These are phyloP conservation scores for Talaromyces sp. DNA, from an alignment of 2,329 filamentous ascomycete genomes.

Conservation along the genomic window DNA sequence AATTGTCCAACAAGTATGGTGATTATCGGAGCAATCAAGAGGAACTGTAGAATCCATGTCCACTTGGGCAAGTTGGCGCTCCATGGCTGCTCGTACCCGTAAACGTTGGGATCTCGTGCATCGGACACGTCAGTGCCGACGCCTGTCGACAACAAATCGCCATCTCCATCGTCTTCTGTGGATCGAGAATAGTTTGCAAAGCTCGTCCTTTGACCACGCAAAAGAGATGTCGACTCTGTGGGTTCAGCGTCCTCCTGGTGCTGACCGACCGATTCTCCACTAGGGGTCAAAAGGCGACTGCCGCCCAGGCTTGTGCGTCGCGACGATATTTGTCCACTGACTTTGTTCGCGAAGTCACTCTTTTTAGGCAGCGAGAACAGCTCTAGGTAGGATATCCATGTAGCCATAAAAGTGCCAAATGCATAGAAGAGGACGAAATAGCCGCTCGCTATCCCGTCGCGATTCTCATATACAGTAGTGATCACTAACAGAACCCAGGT, in stretches of 20 bases:
- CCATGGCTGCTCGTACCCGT: conserved; percentile 78
- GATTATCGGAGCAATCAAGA: conserved; percentile 73
- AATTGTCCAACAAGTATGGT: conserved; percentile 75
- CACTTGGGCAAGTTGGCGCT: conserved; percentile 72
- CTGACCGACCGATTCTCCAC: conserved; percentile 37
- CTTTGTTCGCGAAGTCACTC: conserved; percentile 60
- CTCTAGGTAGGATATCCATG: conserved; percentile 73
- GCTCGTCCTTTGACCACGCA: conserved; percentile 50
- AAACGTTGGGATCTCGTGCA: conserved; percentile 44
- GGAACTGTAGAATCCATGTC: conserved; percentile 83
- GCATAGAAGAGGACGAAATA: conserved; percentile 83
- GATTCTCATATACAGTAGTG: conserved; percentile 71
- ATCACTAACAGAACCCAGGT: conserved; percentile 70
- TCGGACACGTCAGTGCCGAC: conserved; percentile 26
- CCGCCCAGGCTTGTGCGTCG: conserved; percentile 36
- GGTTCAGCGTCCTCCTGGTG: conserved; percentile 39
- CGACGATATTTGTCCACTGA: conserved; percentile 41
- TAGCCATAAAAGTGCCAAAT: conserved; percentile 67
- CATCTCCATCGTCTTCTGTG: conserved; percentile 30
- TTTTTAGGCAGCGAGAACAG: conserved; percentile 72
- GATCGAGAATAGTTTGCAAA: conserved; percentile 53
- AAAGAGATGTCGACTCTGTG: conserved; percentile 56
- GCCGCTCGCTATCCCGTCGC: conserved; percentile 66
- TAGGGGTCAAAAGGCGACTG: conserved; percentile 42
- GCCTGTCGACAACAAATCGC: conserved; percentile 25